phyloP scores from a whole-genome alignment of 257 asterid genomes.

The Scutellaria baicalensis region DNA sequence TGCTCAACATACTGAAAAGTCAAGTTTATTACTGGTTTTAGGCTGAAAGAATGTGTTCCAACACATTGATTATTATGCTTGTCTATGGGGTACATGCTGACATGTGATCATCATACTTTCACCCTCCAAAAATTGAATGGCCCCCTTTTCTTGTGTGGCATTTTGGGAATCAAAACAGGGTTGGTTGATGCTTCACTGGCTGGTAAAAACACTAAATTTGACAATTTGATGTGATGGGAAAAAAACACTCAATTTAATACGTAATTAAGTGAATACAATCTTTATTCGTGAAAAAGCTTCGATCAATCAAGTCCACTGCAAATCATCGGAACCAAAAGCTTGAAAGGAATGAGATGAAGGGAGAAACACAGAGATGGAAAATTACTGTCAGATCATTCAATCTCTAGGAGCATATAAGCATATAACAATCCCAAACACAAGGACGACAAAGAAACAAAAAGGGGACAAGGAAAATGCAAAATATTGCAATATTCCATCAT shows the following conservation, averaged over 20 bases:
- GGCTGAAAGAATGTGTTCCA: not conserved
- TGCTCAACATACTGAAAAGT: not conserved
- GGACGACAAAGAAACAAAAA: not conserved
- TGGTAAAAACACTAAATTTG: no score
- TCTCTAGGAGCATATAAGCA: not conserved
- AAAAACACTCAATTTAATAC: no score
- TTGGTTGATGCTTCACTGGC: no score
- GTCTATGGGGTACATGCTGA: not conserved
- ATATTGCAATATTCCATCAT: not conserved
- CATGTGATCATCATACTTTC: not conserved
- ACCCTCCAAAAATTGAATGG: no score
- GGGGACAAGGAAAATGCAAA: not conserved
- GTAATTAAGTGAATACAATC: no score
- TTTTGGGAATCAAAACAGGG: no score
- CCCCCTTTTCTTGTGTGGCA: no score
- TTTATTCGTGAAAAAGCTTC: not conserved
- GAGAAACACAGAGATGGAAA: not conserved
- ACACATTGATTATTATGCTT: not conserved
- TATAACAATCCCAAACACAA: not conserved
- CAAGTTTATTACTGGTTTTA: not conserved
- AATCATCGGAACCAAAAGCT: not conserved
- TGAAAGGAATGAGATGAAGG: not conserved
- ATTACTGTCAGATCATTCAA: not conserved
- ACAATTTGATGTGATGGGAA: no score
- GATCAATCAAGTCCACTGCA: no score